Evolutionary conservation across 805 yeast species (phyloP), one percentile per base, ranked within the genome.

Genomic region (Yarrowia sp.): DNA sequence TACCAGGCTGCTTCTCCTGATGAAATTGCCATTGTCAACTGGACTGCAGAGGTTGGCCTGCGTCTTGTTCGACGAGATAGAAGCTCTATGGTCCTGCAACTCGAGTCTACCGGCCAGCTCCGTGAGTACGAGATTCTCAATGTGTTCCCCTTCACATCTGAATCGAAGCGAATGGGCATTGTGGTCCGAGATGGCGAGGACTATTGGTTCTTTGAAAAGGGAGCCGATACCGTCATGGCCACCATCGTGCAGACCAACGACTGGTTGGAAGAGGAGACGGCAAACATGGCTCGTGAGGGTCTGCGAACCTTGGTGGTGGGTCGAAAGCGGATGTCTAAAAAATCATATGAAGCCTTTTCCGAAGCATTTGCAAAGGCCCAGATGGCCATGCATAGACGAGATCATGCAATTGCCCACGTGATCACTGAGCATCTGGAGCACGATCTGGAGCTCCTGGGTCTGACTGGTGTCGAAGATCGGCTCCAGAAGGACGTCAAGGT

Each of bases 1-100:
- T 95, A 92, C 74, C 99, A 95, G 76, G 99, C 99, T 0, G 98
- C 98, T 0, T 92, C 98, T 0, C 99, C 99, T 0, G 99, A 95
- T 78, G 99, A 95, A 74, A 86, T 95, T 70, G 99, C 99, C 30
- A 95, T 95, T 68, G 98, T 95, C 19, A 88, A 88, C 71, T 95
- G 91, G 77, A 90, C 97, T 0, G 96, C 91, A 68, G 74, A 79
- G 2, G 93, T 92, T 32, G 99, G 99, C 0, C 79, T 95, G 36
- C 83, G 92, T 8, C 80, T 95, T 49, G 81, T 85, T 66, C 87
- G 84, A 71, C 84, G 99, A 71, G 99, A 95, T 74, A 83, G 99
- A 66, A 82, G 82, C 64, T 83, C 87, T 7, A 82, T 95, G 69
- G 81, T 90, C 0, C 76, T 95, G 54, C 72, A 84, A 35, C 96